Evolutionary conservation across 352 stramenopile genomes (phyloP).

Genomic region (Pythium vanterpoolii): DNA sequence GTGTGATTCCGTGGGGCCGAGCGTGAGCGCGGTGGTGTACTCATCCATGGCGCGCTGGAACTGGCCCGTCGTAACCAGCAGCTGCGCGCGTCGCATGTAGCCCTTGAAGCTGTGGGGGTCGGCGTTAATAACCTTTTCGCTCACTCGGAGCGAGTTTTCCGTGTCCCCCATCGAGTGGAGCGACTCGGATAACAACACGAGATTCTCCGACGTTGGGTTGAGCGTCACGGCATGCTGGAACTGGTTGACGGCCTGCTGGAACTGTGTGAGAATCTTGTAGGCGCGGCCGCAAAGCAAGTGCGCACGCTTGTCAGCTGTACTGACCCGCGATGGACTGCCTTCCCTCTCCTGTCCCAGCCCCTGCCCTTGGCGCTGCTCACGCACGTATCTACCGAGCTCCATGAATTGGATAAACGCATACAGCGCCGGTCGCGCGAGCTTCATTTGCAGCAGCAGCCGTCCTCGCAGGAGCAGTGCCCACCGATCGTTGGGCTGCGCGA

Average conservation of each 20-base stretch:
- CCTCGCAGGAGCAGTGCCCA: conserved; percentile 65
- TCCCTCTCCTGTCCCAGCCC: not conserved
- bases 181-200: conserved; percentile 76
- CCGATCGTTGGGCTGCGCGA: conserved; percentile 52
- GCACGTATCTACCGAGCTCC: conserved; percentile 29
- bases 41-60: conserved; percentile 47
- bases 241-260: conserved; percentile 54
- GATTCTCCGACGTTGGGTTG: conserved; percentile 65
- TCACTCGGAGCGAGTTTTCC: conserved; percentile 71
- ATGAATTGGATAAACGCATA: conserved; percentile 79
- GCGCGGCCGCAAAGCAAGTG: conserved; percentile 57
- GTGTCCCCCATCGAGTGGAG: conserved; percentile 78
- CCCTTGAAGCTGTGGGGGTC: conserved; percentile 60
- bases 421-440: conserved; percentile 49
- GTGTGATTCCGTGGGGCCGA: conserved; percentile 55
- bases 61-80: conserved; percentile 49
- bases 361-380: conserved; percentile 10
- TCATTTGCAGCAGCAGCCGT: conserved; percentile 52
- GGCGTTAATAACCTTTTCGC: conserved; percentile 59
- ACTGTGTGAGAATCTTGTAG: conserved; percentile 69
- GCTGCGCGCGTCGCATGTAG: conserved; percentile 62
- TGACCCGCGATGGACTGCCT: not conserved
- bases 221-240: conserved; percentile 60
- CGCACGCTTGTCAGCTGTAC: conserved; percentile 32
- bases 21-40: conserved; percentile 58